A percentile compares a stretch with the other conserved stretches of the same genome.
Conservation (phyloP, 1,284 basidiomycete genomes). For the Tilletia setariae region DNA sequence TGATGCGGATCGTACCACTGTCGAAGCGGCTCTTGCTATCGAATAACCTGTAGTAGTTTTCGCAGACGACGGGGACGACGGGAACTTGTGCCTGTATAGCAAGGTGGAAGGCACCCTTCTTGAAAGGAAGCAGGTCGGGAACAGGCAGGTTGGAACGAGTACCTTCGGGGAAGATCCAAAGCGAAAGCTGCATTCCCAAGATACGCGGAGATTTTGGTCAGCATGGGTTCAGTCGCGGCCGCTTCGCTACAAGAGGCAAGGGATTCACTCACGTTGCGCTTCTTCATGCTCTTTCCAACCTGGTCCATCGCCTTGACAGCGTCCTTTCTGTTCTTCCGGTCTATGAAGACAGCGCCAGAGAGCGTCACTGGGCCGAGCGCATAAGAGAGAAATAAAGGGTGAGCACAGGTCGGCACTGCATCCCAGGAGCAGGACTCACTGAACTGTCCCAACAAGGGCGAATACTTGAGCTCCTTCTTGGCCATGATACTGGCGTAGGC, state of each 20-base stretch:
- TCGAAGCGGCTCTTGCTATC: conserved; percentile 74
- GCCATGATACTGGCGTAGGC: conserved; percentile 81
- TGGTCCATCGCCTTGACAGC: conserved; percentile 74
- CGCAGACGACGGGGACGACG: conserved; percentile 84
- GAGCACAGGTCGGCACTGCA: not conserved
- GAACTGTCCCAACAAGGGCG: conserved; percentile 83
- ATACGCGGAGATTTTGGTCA: no score
- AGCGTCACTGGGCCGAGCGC: conserved; percentile 62
- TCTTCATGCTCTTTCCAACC: conserved; percentile 79
- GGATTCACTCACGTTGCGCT: conserved; percentile 56
- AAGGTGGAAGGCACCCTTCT: conserved; percentile 97
- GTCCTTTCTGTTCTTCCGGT: conserved; percentile 73
- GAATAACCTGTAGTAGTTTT: conserved; percentile 80
- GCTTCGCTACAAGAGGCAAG: no score
- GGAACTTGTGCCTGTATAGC: conserved; percentile 74
- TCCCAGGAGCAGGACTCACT: conserved; percentile 49
- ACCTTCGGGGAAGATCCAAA: conserved; percentile 53
- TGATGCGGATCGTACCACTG: conserved; percentile 72
- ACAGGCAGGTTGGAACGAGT: conserved; percentile 58
- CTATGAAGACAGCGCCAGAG: conserved; percentile 88
- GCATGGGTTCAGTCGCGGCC: no score
- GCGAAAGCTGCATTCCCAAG: conserved; percentile 63
- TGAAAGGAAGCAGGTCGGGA: conserved; percentile 68
- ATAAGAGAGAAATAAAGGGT: not conserved
- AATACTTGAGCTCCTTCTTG: conserved; percentile 83